phyloP scores from a whole-genome alignment of 2,329 filamentous ascomycete species.

The Herpomyces periplanetae region DNA sequence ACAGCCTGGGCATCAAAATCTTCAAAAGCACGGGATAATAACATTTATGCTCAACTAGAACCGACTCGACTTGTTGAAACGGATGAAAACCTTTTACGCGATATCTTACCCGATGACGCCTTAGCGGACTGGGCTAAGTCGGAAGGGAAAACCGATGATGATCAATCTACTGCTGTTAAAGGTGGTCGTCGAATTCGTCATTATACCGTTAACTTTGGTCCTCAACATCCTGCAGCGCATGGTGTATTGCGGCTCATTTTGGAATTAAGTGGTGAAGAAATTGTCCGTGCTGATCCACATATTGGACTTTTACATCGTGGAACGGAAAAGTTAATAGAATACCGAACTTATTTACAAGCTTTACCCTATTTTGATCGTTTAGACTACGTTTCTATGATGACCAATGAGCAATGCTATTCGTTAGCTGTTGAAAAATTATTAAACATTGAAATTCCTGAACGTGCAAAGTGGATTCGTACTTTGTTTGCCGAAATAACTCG shows the following conservation, averaged over 20 bases:
- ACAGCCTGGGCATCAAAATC: too few relatives aligned
- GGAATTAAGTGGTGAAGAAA: slow-evolving; percentile 89
- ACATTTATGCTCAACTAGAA: too few relatives aligned
- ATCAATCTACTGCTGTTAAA: too few relatives aligned
- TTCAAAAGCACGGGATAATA: too few relatives aligned
- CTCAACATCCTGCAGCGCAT: slow-evolving; percentile 91
- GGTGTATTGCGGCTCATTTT: slow-evolving; percentile 89
- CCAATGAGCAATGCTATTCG: slow-evolving; percentile 89
- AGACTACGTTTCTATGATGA: slow-evolving; percentile 99
- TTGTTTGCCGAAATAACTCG: slow-evolving; percentile 82
- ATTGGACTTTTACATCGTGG: slow-evolving; percentile 82
- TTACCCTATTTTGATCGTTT: slow-evolving; percentile 93
- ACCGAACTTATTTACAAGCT: slow-evolving; percentile 95
- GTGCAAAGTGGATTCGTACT: slow-evolving; percentile 87
- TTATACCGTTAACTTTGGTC: slow-evolving; percentile 97
- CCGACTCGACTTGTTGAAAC: too few relatives aligned
- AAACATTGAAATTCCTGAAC: slow-evolving; percentile 73
- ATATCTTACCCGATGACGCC: too few relatives aligned
- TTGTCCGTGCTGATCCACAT: slow-evolving; percentile 78
- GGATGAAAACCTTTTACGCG: too few relatives aligned
- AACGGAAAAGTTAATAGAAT: slow-evolving; percentile 98
- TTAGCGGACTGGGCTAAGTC: too few relatives aligned
- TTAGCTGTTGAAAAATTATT: slow-evolving; percentile 89
- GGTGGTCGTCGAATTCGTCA: too few relatives aligned
- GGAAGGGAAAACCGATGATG: too few relatives aligned